A percentile compares a stretch with the other conserved stretches of the same genome.
Evolutionary conservation across 2,329 filamentous ascomycete genomes (phyloP).

Genomic region (Pezicula neosporulosa): DNA sequence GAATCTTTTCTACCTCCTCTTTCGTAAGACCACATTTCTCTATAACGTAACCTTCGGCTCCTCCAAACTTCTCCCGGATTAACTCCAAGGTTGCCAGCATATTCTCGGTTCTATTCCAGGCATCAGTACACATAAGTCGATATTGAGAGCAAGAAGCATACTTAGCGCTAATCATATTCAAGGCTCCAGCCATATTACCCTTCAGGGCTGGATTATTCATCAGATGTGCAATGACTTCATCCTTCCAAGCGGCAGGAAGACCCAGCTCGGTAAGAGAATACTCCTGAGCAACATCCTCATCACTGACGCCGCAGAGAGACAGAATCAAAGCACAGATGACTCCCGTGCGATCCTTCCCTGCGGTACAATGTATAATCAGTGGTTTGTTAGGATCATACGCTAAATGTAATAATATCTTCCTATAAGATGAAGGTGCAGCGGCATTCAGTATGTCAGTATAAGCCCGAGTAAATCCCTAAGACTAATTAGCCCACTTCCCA

Average conservation of each 20-base stretch:
- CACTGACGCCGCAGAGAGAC: slow-evolving; percentile 57
- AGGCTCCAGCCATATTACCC: slow-evolving; percentile 31
- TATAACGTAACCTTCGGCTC: slow-evolving; percentile 60
- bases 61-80: slow-evolving; percentile 57
- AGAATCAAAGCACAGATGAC: slow-evolving; percentile 65
- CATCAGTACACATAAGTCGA: slow-evolving; percentile 2
- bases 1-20: slow-evolving; percentile 50
- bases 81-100: slow-evolving; percentile 48
- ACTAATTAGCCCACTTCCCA: not conserved
- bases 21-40: slow-evolving; percentile 54
- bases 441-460: slow-evolving; percentile 58
- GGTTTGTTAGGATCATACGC: slow-evolving; percentile 38
- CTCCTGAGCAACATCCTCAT: slow-evolving; percentile 59
- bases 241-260: slow-evolving; percentile 45
- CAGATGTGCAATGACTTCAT: slow-evolving; percentile 46
- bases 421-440: slow-evolving; percentile 47
- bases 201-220: slow-evolving; percentile 46
- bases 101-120: slow-evolving; percentile 37
- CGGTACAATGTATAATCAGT: slow-evolving; percentile 69
- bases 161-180: slow-evolving; percentile 39
- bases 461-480: slow-evolving; percentile 57
- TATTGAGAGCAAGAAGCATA: slow-evolving; percentile 10
- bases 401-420: slow-evolving; percentile 43
- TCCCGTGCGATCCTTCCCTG: slow-evolving; percentile 75
- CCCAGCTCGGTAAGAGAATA: slow-evolving; percentile 66